Conservation (phyloP, 1,139 yeast species). For the Magnusiomyces fungicola region DNA sequence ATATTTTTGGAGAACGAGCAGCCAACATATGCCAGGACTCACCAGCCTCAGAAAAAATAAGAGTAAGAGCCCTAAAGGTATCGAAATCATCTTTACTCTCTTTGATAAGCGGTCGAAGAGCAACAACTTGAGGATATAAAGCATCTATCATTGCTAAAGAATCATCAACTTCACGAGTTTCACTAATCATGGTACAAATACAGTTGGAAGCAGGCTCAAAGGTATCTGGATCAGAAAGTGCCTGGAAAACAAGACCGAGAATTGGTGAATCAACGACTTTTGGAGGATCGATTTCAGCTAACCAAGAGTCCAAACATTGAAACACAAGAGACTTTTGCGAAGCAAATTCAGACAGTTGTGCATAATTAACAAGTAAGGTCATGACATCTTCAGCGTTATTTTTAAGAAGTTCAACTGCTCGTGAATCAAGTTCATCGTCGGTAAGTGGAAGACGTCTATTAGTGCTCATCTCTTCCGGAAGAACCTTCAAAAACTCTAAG, state of each 20-base stretch:
- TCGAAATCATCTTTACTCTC: conserved; percentile 57
- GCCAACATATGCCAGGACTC: conserved; percentile 91
- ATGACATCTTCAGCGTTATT: conserved; percentile 66
- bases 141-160: conserved; percentile 51
- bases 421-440: conserved; percentile 65
- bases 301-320: conserved; percentile 83
- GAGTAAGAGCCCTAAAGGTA: conserved; percentile 60
- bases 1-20: conserved; percentile 64
- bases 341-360: conserved; percentile 36
- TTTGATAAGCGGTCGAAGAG: conserved; percentile 46
- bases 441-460: conserved; percentile 70
- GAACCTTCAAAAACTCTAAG: conserved; percentile 71
- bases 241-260: conserved; percentile 59
- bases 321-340: conserved; percentile 42
- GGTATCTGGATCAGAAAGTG: conserved; percentile 55
- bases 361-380: conserved; percentile 39
- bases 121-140: conserved; percentile 59
- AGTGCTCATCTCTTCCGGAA: conserved; percentile 87
- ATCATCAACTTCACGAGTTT: conserved; percentile 62
- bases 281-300: conserved; percentile 71
- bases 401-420: conserved; percentile 57
- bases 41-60: conserved; percentile 86
- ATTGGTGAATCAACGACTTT: conserved; percentile 56
- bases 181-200: conserved; percentile 66
- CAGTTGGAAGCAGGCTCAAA: conserved; percentile 90